phyloP scores from a whole-genome alignment of 169 alveolate genomes.

The Eimeria praecox region DNA sequence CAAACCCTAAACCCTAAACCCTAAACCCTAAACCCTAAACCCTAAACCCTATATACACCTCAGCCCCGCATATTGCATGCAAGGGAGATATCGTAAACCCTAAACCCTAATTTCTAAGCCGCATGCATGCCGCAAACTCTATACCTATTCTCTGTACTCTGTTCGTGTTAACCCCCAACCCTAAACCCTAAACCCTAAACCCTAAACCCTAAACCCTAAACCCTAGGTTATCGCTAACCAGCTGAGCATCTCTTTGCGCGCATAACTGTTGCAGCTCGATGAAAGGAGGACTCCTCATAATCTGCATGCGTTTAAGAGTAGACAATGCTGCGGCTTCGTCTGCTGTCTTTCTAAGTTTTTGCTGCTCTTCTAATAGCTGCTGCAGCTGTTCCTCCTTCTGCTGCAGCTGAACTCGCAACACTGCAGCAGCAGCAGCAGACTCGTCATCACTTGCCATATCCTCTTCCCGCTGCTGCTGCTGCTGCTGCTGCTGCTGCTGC shows the following conservation, averaged over 20 bases:
- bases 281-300: constrained; percentile 32
- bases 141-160: not conserved
- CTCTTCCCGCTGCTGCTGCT: constrained; percentile 35
- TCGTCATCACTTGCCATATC: constrained; percentile 6
- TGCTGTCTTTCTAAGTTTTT: not conserved
- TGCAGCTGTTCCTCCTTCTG: constrained; percentile 62
- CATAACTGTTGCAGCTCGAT: not conserved
- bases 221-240: not conserved
- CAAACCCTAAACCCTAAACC: constrained; percentile 49
- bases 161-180: not conserved
- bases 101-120: not conserved
- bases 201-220: constrained; percentile 38
- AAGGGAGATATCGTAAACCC: too few relatives aligned
- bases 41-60: constrained; percentile 11
- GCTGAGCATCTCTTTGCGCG: not conserved
- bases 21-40: constrained; percentile 28
- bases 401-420: constrained; percentile 29
- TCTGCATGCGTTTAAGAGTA: not conserved
- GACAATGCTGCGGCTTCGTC: constrained; percentile 24
- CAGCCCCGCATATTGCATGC: too few relatives aligned
- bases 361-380: constrained; percentile 51
- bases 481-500: constrained; percentile 50
- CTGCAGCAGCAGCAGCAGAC: constrained; percentile 56
- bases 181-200: constrained; percentile 10
- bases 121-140: not conserved